phyloP scores from a whole-genome alignment of 163 green algal species.

The Coccomyxa subellipsoidea region DNA sequence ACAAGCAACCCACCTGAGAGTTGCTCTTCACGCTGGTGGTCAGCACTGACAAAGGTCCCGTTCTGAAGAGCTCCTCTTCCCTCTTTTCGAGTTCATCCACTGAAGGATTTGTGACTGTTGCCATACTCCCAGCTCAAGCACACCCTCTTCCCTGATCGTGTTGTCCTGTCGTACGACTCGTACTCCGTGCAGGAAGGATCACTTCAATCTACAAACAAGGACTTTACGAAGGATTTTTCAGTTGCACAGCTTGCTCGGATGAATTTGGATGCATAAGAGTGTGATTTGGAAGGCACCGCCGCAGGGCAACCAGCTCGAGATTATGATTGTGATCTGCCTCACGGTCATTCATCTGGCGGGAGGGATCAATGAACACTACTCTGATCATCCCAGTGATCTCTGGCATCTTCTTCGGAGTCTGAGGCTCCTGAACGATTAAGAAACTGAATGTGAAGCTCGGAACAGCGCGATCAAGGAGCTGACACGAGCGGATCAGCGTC shows the following conservation, averaged over 20 bases:
- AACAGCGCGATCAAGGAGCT: no score
- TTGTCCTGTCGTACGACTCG: not conserved
- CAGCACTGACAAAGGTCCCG: conserved; percentile 92
- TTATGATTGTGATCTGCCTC: not conserved
- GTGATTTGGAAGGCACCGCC: not conserved
- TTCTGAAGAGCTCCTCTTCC: conserved; percentile 90
- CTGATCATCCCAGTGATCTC: no score
- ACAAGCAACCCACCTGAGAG: conserved; percentile 78
- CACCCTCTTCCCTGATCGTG: not conserved
- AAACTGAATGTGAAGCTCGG: no score
- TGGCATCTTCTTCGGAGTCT: no score
- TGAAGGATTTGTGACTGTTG: conserved; percentile 23
- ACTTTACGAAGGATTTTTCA: no score
- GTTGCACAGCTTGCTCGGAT: no score
- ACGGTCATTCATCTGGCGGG: not conserved
- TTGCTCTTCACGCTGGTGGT: conserved; percentile 97
- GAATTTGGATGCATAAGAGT: no score
- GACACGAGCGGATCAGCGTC: not conserved
- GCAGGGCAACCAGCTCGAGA: not conserved
- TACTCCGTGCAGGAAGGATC: no score
- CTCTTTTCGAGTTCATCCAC: conserved; percentile 88
- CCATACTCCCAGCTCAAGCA: not conserved
- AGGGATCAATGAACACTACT: no score
- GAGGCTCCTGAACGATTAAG: no score
- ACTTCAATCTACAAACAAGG: no score